Base-by-base conservation (phyloP, 2,329 filamentous ascomycete genomes). In the Diaporthe citriasiana region DNA sequence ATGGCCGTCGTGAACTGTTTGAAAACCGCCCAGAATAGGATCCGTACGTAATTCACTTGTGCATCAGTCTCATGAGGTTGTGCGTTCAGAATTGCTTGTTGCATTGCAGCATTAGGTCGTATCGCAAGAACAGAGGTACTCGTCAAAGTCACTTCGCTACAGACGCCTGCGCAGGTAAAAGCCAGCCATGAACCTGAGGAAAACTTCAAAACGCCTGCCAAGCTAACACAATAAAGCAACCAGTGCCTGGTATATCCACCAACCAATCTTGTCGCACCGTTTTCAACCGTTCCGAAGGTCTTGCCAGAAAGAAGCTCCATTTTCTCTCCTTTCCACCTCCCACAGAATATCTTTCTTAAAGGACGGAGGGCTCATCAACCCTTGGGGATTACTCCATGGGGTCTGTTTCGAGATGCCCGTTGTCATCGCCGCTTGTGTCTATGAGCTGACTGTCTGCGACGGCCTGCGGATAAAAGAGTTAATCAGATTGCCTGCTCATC, bases 391-490 rank as follows among this genome's bases (percentile, higher is more conserved):
- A 68, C 22, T 68, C 63, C 63, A 51, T 53, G 45, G 63, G 63
- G n/a, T 68, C 63, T 27, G 30, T 38, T 10, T 68, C 63, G n/a
- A 68, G 33, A 15, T 68, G 45, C 9, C 47, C 63, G 4, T 38
- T n/a, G 9, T 51, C 33, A n/a, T 68, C n/a, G 17, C 38, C 33
- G 63, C 4, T 10, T 4, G 45, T 22, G 7, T 68, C 63, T 22
- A 51, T 53, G n/a, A 51, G 63, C 63, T 68, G 63, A 22, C 63
- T 68, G 9, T 68, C 63, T 51, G 63, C 63, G n/a, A 68, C 63
- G 13, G 63, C 63, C 63, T 68, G n/a, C 15, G 27, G 42, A 9
- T 19, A 15, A 13, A 9, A 4, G n/a, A n/a, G 30, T 53, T 13
- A 53, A 15, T 27, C 1, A 38, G 27, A 1, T 13, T 68, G 0